Percentiles rank a stretch among this genome's conserved stretches.
Conservation (phyloP, 2,329 filamentous ascomycete species). For the Fusarium sp. region DNA sequence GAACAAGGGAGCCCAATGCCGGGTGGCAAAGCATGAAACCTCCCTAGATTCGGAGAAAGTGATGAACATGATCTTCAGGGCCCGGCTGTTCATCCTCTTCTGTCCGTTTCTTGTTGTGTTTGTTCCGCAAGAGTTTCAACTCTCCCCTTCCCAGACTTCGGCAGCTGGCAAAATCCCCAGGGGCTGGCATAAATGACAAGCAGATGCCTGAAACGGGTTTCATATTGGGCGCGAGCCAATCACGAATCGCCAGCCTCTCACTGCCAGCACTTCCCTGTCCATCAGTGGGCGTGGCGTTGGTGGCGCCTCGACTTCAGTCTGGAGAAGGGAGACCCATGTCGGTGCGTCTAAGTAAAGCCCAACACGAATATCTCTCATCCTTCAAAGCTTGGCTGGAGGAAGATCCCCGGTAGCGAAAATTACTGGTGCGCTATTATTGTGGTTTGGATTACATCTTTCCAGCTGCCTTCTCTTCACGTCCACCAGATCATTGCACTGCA, state of each 20-base stretch:
- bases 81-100: constrained; percentile 21
- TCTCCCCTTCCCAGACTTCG: constrained; percentile 8
- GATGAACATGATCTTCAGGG: constrained; percentile 30
- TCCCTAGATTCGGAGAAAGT: constrained; percentile 1
- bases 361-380: constrained; percentile 6
- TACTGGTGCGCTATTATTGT: constrained; percentile 5
- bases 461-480: constrained; percentile 9
- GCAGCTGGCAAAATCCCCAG: constrained; percentile 29
- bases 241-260: constrained; percentile 18
- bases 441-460: not conserved
- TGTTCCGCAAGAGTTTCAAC: constrained; percentile 37
- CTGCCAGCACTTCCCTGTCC: constrained; percentile 22
- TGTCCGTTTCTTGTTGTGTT: constrained; percentile 26
- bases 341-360: constrained; percentile 1
- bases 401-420: constrained; percentile 6
- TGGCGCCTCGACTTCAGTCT: constrained; percentile 31
- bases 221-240: constrained; percentile 31
- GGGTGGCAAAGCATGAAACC: constrained; percentile 6
- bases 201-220: constrained; percentile 46
- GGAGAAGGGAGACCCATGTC: constrained; percentile 13
- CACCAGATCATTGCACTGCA: constrained; percentile 1
- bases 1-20: constrained; percentile 14
- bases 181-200: constrained; percentile 20
- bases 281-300: constrained; percentile 21
- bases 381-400: not conserved